Base-by-base conservation (phyloP, 345 rosid genomes). In the Turnera subulata region DNA sequence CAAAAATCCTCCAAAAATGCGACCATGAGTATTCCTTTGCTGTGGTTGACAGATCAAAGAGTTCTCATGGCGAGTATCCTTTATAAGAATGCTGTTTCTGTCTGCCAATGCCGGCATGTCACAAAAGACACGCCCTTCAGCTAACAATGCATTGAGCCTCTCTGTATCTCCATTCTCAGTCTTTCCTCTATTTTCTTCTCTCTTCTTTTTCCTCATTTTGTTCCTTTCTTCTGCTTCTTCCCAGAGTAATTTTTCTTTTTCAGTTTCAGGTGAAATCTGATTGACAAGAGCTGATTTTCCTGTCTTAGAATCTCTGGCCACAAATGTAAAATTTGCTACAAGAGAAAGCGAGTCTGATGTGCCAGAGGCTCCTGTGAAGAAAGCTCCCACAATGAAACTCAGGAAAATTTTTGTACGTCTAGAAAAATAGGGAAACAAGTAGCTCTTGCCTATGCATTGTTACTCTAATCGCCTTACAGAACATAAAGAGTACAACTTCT, bases 41-140 rank as follows among this genome's bases (percentile, higher is more conserved):
- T 87, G 97, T n/a, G 96, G 89, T 71, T 85, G 89, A 70, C 96
- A 85, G 55, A 85, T 80, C 50, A 85, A 73, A 11, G 89, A 80
- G 60, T 84, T 82, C 42, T 85, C 89, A 5, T 82, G 84, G 44
- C 73, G 64, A 6, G 94, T 84, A 62, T 85, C 86, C 75, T 81
- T 76, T 23, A 86, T 66, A 75, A 84, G 91, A 76, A 85, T 88
- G 80, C 89, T 89, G 64, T 86, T 61, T 72, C 95, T 78, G 68
- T 86, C 92, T 11, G 91, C 98, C 64, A 85, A 79, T 26, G 94
- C 89, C 35, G 91, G 94, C 89, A 81, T 81, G 71, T 82, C 89
- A 54, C 84, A 82, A 69, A 91, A 82, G 51, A 88, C 68, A 56
- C 96, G 71, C 62, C 97, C 96, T 73, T 85, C 89, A 4, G 89